Evolutionary conservation across 768 basidiomycete genomes (phyloP).

Genomic region (Amylocystis lapponica): DNA sequence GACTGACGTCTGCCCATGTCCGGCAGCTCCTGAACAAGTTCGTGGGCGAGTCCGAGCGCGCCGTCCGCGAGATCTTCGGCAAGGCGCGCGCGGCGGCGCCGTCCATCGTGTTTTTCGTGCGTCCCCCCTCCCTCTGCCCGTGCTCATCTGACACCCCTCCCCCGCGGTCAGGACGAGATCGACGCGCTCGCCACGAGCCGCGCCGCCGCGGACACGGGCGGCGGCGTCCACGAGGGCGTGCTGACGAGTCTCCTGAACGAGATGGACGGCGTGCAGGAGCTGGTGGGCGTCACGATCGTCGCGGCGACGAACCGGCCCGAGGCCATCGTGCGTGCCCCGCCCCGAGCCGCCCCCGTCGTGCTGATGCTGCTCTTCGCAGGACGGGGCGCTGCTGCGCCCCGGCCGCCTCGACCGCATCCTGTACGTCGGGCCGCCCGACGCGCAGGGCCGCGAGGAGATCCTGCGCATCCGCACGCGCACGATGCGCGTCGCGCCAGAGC

Average conservation of each 20-base stretch:
- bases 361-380: constrained; percentile 42
- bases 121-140: constrained; percentile 23
- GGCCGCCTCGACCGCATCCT: constrained; percentile 92
- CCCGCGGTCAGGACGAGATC: constrained; percentile 76
- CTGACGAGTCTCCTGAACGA: constrained; percentile 92
- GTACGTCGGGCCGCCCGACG: constrained; percentile 90
- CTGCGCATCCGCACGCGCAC: constrained; percentile 66
- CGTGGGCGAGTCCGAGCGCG: constrained; percentile 94
- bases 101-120: constrained; percentile 93
- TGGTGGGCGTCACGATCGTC: constrained; percentile 90
- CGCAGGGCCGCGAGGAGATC: constrained; percentile 76
- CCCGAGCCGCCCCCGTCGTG: not conserved
- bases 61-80: constrained; percentile 90
- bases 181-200: constrained; percentile 88
- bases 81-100: constrained; percentile 94
- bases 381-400: constrained; percentile 90
- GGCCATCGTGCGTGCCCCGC: constrained; percentile 58
- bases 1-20: not conserved
- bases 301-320: constrained; percentile 97
- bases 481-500: constrained; percentile 74
- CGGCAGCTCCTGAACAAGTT: constrained; percentile 90
- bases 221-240: constrained; percentile 75
- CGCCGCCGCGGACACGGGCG: constrained; percentile 43
- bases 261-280: constrained; percentile 97
- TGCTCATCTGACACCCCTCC: not conserved